Percentiles rank a stretch among this genome's conserved stretches.
Evolutionary conservation across 2,329 filamentous ascomycete genomes (phyloP).

Genomic region (Colletotrichum godetiae): DNA sequence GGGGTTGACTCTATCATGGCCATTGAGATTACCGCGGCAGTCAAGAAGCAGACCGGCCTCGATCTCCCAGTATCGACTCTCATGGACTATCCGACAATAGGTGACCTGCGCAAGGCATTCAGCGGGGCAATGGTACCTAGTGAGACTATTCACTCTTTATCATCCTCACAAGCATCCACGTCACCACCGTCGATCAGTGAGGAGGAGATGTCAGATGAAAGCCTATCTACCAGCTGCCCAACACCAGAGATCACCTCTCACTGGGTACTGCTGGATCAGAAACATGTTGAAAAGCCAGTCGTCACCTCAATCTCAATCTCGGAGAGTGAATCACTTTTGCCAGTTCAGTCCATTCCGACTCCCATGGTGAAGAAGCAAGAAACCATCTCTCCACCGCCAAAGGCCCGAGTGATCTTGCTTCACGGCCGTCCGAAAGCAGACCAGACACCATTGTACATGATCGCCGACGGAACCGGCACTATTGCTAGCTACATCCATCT

Average conservation of each 20-base stretch:
- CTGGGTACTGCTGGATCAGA: not conserved
- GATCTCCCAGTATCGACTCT: not conserved
- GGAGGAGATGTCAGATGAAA: not conserved
- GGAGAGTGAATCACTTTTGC: not conserved
- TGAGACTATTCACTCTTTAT: not conserved
- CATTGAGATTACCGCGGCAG: not conserved
- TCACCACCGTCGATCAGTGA: not conserved
- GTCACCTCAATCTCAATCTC: not conserved
- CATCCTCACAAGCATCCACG: not conserved
- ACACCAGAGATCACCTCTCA: not conserved
- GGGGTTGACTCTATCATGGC: constrained; percentile 18
- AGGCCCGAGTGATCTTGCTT: not conserved
- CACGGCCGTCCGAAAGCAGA: not conserved
- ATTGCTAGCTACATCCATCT: constrained; percentile 21
- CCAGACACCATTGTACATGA: not conserved
- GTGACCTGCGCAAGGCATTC: not conserved
- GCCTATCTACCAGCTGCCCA: not conserved
- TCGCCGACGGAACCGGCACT: constrained; percentile 11
- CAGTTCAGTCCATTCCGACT: too few relatives aligned
- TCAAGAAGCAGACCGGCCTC: not conserved
- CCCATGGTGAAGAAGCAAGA: not conserved
- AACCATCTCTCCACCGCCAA: not conserved
- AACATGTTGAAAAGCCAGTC: not conserved
- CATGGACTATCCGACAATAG: not conserved
- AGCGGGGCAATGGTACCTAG: too few relatives aligned